Conservation (phyloP, 1,284 basidiomycete genomes). For the Vanrija sp. region DNA sequence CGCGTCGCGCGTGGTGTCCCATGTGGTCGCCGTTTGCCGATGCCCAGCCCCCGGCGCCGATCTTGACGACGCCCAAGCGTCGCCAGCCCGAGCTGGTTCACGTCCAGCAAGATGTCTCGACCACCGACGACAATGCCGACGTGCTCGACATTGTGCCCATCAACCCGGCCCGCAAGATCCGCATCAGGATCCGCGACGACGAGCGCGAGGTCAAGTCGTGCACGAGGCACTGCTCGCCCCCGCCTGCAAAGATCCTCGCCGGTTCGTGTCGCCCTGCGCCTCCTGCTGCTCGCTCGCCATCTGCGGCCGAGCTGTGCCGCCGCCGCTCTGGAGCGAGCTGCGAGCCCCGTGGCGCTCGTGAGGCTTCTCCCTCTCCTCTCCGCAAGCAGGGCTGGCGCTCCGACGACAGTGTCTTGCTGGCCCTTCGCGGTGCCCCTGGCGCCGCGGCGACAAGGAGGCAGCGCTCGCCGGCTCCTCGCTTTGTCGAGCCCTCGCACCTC, state of each 20-base stretch:
- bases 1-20: no score
- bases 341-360: not conserved
- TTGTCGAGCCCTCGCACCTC: no score
- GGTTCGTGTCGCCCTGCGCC: conserved; percentile 11
- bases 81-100: not conserved
- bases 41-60: conserved; percentile 4
- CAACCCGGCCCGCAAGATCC: not conserved
- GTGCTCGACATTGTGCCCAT: not conserved
- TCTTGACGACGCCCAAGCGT: conserved; percentile 1
- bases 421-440: no score
- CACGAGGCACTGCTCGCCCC: conserved; percentile 28
- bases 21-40: no score
- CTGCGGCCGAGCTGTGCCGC: conserved; percentile 27
- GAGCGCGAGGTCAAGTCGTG: conserved; percentile 8
- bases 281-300: conserved; percentile 29
- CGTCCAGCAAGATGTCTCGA: not conserved
- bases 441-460: no score
- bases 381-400: conserved; percentile 7
- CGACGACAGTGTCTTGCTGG: conserved; percentile 2
- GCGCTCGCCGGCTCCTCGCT: no score
- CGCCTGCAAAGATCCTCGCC: conserved; percentile 11
- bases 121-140: conserved; percentile 10
- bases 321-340: conserved; percentile 7
- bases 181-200: conserved; percentile 15
- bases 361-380: not conserved